Evolutionary conservation across 176 grass and related monocot species (phyloP).

Genomic region (Thinopyrum elongatum): DNA sequence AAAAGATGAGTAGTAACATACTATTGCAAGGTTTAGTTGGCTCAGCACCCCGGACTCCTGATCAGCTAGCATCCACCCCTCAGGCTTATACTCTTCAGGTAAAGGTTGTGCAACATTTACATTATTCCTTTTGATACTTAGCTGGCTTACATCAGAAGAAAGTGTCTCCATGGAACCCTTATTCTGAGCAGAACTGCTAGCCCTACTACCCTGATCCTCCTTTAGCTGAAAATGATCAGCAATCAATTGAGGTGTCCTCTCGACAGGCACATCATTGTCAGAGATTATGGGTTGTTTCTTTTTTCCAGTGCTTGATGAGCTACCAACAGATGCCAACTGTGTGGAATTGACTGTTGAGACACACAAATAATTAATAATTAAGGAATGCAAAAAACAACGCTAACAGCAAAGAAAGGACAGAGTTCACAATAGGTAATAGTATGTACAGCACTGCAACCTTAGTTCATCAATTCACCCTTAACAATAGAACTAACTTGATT

Average conservation of each 20-base stretch:
- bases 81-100: slow-evolving; percentile 70
- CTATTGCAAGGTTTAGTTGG: slow-evolving; percentile 98
- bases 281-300: slow-evolving; percentile 41
- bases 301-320: slow-evolving; percentile 33
- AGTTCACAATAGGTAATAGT: not conserved
- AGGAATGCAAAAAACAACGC: not conserved
- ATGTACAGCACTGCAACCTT: not conserved
- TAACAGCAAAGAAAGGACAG: not conserved
- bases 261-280: slow-evolving; percentile 39
- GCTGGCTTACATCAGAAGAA: slow-evolving; percentile 39
- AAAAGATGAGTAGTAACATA: slow-evolving; percentile 56
- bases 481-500: slow-evolving; percentile 23
- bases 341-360: slow-evolving; percentile 37
- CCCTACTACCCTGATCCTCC: slow-evolving; percentile 16
- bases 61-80: slow-evolving; percentile 76
- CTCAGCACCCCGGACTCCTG: slow-evolving; percentile 47
- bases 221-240: slow-evolving; percentile 33
- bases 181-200: slow-evolving; percentile 31
- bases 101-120: slow-evolving; percentile 48
- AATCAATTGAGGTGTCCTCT: slow-evolving; percentile 26
- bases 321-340: slow-evolving; percentile 28
- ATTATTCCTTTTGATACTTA: slow-evolving; percentile 53
- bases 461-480: not conserved
- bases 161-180: slow-evolving; percentile 36
- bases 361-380: slow-evolving; percentile 29